Evolutionary conservation across 768 basidiomycete genomes (phyloP), one percentile per base, ranked within the genome.

Genomic region (Termitomyces sp.): DNA sequence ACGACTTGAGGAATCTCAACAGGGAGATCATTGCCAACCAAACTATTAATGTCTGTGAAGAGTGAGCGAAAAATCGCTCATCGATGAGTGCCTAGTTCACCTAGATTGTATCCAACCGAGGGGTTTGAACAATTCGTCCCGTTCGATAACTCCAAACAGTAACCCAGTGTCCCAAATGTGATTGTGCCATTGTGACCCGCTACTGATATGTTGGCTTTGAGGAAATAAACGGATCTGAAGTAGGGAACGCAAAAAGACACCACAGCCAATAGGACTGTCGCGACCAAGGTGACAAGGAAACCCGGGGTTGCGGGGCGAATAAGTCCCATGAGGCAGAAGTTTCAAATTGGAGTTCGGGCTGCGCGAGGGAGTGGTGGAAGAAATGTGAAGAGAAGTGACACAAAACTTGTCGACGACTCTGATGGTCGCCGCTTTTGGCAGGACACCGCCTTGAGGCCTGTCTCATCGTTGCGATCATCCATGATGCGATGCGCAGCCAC

Each of bases 241-340:
- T 86, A 84, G 0, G 96, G 97, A 9, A 94, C 92, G 54, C 87
- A 90, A 74, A 98, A 96, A 41, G 90, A 87, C 23, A 95, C 95
- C 44, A 96, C 72, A 16, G 88, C 89, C 56, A 98, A 83, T 43
- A 96, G 77, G 57, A 81, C 71, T 7, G 93, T 86, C 0, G 94
- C 92, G n/a, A 77, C 68, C 52, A 92, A 80, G 19, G 91, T 94
- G 61, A 92, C 78, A 50, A 96, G 41, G 66, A 95, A 93, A 41
- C 94, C 95, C 34, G 95, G 93, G 1, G 92, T 96, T 8, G 94
- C 95, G 56, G 90, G 91, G 43, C 89, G 86, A 59, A 94, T 78
- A 64, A 75, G 64, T 59, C 82, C 76, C 89, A 89, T 89, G n/a
- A n/a, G n/a, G 48, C 48, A 51, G 46, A 27, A 37, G 16, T 35